Conservation (phyloP, 202 grass and related monocot genomes). For the Musa balbisiana region DNA sequence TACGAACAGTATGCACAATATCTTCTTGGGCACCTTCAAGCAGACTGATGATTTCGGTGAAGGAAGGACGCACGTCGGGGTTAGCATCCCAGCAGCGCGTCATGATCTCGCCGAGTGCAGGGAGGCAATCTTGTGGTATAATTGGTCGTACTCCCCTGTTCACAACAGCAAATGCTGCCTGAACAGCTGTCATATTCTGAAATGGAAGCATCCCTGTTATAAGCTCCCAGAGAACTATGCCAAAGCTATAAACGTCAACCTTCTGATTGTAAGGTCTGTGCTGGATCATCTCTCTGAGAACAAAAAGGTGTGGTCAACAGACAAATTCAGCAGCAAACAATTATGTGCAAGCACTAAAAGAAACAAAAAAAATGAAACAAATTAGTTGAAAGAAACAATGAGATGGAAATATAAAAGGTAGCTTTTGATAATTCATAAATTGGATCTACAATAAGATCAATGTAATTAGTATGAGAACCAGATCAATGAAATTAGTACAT, state of each 20-base stretch:
- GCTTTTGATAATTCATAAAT: neutral
- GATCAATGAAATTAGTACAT: neutral
- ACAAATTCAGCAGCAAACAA: neutral
- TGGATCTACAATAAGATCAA: neutral
- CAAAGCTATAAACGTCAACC: slow-evolving; percentile 4
- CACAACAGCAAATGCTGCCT: slow-evolving; percentile 7
- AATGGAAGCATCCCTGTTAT: slow-evolving; percentile 11
- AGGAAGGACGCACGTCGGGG: neutral
- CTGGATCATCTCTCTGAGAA: slow-evolving; percentile 12
- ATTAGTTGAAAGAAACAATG: neutral
- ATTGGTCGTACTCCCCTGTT: slow-evolving; percentile 7
- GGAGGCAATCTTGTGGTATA: slow-evolving; percentile 9
- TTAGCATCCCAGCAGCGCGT: slow-evolving; percentile 11
- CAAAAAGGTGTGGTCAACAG: neutral
- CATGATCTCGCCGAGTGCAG: slow-evolving; percentile 8
- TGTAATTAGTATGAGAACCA: neutral
- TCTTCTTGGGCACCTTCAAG: slow-evolving; percentile 1
- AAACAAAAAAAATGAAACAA: neutral
- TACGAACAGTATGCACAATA: neutral
- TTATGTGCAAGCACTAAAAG: neutral
- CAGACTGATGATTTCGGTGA: neutral
- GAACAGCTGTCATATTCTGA: slow-evolving; percentile 12
- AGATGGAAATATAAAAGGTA: neutral
- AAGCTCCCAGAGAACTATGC: slow-evolving; percentile 15
- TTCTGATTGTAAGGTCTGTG: slow-evolving; percentile 13